Percentiles rank a stretch among this genome's conserved stretches.
Evolutionary conservation across 148 eudicot genomes (phyloP).

Genomic region (Euryodendron excelsum): DNA sequence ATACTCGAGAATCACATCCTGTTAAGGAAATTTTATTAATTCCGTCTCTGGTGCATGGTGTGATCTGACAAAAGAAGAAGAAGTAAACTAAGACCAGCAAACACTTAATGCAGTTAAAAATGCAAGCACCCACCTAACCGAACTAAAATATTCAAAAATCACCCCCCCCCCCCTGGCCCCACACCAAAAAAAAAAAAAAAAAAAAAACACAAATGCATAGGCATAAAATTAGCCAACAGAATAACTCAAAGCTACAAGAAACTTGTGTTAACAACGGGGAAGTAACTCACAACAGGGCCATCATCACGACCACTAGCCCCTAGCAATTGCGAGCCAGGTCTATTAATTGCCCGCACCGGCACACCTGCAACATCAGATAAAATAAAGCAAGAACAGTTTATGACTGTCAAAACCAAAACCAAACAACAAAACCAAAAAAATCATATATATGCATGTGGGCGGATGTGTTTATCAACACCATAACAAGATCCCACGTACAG

Average conservation of each 20-base stretch:
- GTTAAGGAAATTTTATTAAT: constrained; percentile 63
- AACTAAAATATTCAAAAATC: neutral
- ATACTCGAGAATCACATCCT: constrained; percentile 66
- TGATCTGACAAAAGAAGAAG: constrained; percentile 49
- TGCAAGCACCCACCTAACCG: neutral
- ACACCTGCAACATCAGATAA: constrained; percentile 33
- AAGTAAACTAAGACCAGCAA: constrained; percentile 11
- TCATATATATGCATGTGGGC: neutral
- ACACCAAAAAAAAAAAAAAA: no score
- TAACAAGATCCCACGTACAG: neutral
- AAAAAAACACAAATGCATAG: neutral
- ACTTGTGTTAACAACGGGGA: neutral
- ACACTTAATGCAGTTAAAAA: neutral
- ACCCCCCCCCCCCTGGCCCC: no score
- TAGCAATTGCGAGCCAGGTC: constrained; percentile 66
- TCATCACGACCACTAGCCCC: constrained; percentile 83
- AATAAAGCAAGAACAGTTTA: neutral
- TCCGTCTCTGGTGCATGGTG: constrained; percentile 59
- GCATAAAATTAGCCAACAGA: neutral
- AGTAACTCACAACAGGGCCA: constrained; percentile 65
- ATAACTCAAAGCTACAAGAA: neutral
- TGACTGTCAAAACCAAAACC: neutral
- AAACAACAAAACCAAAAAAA: neutral
- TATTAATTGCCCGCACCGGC: constrained; percentile 55
- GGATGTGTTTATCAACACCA: neutral